phyloP scores from a whole-genome alignment of 1,284 basidiomycete genomes.

The Cerioporus squamosus region DNA sequence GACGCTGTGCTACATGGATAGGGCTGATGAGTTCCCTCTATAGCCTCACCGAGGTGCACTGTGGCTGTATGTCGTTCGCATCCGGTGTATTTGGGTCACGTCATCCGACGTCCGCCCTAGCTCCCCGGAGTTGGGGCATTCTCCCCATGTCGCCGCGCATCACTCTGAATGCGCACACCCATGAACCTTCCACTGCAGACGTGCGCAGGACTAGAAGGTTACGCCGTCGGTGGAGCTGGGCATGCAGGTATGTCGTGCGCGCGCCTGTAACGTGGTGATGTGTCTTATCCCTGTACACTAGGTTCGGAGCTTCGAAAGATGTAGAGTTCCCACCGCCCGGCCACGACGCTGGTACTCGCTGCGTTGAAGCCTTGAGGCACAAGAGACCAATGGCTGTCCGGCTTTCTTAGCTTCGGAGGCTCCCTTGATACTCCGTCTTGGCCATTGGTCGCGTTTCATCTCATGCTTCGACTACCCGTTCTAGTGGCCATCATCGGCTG shows the following conservation, averaged over 20 bases:
- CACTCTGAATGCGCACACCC: no score
- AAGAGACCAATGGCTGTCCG: background rate
- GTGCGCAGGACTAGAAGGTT: no score
- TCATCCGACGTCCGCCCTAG: background rate
- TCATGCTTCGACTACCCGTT: background rate
- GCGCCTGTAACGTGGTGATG: no score
- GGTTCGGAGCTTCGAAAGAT: background rate
- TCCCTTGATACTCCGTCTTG: background rate
- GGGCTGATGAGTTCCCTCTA: background rate
- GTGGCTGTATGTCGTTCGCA: background rate
- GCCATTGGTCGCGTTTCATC: background rate
- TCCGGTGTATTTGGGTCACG: background rate
- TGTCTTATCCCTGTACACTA: background rate
- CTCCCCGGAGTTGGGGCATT: background rate
- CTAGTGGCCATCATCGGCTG: background rate
- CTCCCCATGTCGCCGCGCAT: background rate
- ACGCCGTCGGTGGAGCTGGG: no score
- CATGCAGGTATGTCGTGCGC: no score
- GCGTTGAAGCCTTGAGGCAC: slow-evolving; percentile 1
- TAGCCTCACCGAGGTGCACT: no score
- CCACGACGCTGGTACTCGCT: background rate
- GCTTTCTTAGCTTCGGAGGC: background rate
- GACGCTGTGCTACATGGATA: background rate
- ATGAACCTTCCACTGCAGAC: no score
- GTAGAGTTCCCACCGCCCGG: background rate